Evolutionary conservation across 441 rosid species (phyloP).

Genomic region (Euphorbia schlechtendalii): DNA sequence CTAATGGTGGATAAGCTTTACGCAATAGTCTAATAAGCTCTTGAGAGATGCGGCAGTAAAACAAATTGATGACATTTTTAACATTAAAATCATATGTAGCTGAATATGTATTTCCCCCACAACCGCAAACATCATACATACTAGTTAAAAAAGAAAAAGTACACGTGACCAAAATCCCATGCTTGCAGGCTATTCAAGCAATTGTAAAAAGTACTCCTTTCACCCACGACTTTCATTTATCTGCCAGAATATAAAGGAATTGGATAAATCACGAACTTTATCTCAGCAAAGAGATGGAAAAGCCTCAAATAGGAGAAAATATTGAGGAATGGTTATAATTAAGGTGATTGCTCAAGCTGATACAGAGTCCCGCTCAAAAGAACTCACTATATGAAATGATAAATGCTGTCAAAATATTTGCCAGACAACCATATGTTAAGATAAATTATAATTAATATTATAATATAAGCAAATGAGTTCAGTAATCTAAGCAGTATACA

Average conservation of each 20-base stretch:
- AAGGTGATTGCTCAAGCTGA: not conserved
- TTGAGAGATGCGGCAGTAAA: not conserved
- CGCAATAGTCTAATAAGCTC: not conserved
- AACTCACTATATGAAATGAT: not conserved
- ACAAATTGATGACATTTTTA: not conserved
- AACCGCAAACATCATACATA: not conserved
- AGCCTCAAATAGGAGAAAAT: not conserved
- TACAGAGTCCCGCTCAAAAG: not conserved
- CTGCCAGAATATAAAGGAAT: not conserved
- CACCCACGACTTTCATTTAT: not conserved
- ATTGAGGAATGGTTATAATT: not conserved
- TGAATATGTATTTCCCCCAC: not conserved
- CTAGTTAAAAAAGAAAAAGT: slow-evolving; percentile 1
- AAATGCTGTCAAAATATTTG: not conserved
- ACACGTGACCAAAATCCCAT: not conserved
- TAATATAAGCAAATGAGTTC: no score
- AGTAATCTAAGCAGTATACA: slow-evolving; percentile 26
- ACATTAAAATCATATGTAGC: not conserved
- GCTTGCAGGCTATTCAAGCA: not conserved
- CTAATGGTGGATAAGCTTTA: not conserved
- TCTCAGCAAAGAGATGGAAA: not conserved
- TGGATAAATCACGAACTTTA: not conserved
- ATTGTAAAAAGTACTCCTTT: not conserved
- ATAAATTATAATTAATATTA: not conserved
- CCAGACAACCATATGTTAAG: not conserved